Evolutionary conservation across 139 green algal genomes (phyloP), one percentile per base, ranked within the genome.

Genomic region (Chlamydomonas asymmetrica): DNA sequence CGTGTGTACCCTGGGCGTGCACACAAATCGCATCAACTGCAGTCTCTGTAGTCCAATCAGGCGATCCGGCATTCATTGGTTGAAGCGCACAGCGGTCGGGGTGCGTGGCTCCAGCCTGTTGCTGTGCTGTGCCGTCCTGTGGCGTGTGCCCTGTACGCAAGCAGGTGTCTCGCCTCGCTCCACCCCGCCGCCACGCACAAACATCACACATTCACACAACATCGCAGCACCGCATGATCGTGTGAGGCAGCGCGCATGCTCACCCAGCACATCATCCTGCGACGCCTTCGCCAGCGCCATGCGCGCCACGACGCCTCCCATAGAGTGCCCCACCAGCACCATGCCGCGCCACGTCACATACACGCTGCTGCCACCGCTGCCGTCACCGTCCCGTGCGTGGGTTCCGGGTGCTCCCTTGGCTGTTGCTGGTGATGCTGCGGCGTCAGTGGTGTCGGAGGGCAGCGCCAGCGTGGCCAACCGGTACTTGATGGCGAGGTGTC

Each of bases 251-350:
- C n/a, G n/a, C n/a, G n/a, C n/a, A n/a, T 39, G 18, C 76, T 49
- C 54, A 87, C 85, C 85, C 45, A 85, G 57, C 0, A 66, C 31
- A 5, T 73, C 57, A n/a, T 86, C 57, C 10, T 52, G 23, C n/a
- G 72, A 75, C 1, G 82, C 76, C 20, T 59, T 63, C 23, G 78
- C 66, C 43, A 80, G 29, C 10, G 81, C 82, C 25, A 73, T 74
- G 2, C 80, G 72, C 25, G 89, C 90, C 7, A 93, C 84, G 40
- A 93, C 62, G 18, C 90, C 90, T 20, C 90, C 90, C 89, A 94
- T 94, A 27, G 88, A 93, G 80, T 94, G 90, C 3, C 83, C 90
- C 27, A 92, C 75, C 39, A 94, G 65, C 10, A 93, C 39, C 16
- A 93, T 50, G 13, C 71, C 74, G 25, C 34, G 39, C 23, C 57